Conservation (phyloP, 495 filamentous ascomycete species). For the Trichoderma virens region DNA sequence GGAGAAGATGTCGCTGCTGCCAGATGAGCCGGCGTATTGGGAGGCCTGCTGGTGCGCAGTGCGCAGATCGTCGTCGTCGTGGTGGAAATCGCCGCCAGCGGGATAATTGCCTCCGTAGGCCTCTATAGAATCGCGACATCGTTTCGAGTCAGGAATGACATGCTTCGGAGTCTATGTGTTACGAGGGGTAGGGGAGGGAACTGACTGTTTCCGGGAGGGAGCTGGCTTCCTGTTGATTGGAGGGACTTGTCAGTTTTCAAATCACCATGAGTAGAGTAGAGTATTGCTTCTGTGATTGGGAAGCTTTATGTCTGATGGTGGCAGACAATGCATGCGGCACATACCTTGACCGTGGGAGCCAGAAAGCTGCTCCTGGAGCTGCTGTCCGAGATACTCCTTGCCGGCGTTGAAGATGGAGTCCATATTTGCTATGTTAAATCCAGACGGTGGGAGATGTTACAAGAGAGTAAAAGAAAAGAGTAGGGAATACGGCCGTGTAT, state of each 20-base stretch:
- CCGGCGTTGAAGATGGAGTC: slow-evolving; percentile 11
- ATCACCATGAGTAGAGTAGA: not conserved
- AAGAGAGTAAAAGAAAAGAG: not conserved
- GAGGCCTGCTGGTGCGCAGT: slow-evolving; percentile 45
- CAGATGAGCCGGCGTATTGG: slow-evolving; percentile 40
- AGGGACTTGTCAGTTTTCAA: not conserved
- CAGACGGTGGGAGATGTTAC: not conserved
- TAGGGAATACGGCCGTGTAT: too few relatives aligned
- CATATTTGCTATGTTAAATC: not conserved
- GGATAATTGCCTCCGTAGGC: slow-evolving; percentile 3
- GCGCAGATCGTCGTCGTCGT: slow-evolving; percentile 39
- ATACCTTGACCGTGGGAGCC: not conserved
- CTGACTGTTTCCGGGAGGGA: slow-evolving; percentile 7
- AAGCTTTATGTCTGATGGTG: not conserved
- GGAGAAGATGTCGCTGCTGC: slow-evolving; percentile 43
- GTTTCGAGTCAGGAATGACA: not conserved
- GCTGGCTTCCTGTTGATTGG: not conserved
- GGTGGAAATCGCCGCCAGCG: slow-evolving; percentile 29
- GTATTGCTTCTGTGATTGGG: not conserved
- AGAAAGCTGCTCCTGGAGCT: not conserved
- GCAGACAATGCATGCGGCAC: not conserved
- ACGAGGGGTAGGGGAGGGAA: not conserved
- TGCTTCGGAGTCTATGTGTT: not conserved
- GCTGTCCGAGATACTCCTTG: slow-evolving; percentile 9
- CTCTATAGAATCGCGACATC: not conserved